These are phyloP conservation scores for Neopestalotiopsis clavispora DNA, from an alignment of 2,329 filamentous ascomycete species.

Conservation along the genomic window DNA sequence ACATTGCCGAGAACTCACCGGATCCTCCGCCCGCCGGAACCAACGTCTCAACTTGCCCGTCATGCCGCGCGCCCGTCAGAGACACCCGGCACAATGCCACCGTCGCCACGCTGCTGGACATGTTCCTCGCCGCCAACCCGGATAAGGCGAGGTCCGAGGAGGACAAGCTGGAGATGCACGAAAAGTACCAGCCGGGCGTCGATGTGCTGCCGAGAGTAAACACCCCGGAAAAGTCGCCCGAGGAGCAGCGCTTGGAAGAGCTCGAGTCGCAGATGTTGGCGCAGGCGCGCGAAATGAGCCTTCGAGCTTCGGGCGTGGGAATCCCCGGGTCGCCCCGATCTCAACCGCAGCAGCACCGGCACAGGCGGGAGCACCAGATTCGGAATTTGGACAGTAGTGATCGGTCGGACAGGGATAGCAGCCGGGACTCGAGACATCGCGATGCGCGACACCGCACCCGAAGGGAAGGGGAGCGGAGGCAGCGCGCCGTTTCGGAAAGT, in stretches of 20 bases:
- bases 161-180: conserved; percentile 78
- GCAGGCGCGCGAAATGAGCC: conserved; percentile 74
- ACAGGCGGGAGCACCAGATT: conserved; percentile 33
- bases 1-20: conserved; percentile 57
- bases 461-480: conserved; percentile 36
- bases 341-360: conserved; percentile 23
- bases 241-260: conserved; percentile 61
- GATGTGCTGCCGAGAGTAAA: conserved; percentile 72
- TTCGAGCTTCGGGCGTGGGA: conserved; percentile 67
- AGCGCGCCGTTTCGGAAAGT: conserved; percentile 38
- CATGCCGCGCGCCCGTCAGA: conserved; percentile 85
- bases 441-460: conserved; percentile 29
- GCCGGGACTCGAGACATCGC: conserved; percentile 32
- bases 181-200: conserved; percentile 82
- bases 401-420: conserved; percentile 37
- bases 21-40: conserved; percentile 53
- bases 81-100: conserved; percentile 90
- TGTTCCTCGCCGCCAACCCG: conserved; percentile 83
- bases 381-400: conserved; percentile 34
- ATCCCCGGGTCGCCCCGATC: conserved; percentile 28
- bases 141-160: conserved; percentile 69
- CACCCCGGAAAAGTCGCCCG: conserved; percentile 53
- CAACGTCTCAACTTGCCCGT: conserved; percentile 81
- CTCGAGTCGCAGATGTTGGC: conserved; percentile 74
- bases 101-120: conserved; percentile 86